Evolutionary conservation across 2,329 filamentous ascomycete genomes (phyloP), one percentile per base, ranked within the genome.

Genomic region (Cordyceps farinosa): DNA sequence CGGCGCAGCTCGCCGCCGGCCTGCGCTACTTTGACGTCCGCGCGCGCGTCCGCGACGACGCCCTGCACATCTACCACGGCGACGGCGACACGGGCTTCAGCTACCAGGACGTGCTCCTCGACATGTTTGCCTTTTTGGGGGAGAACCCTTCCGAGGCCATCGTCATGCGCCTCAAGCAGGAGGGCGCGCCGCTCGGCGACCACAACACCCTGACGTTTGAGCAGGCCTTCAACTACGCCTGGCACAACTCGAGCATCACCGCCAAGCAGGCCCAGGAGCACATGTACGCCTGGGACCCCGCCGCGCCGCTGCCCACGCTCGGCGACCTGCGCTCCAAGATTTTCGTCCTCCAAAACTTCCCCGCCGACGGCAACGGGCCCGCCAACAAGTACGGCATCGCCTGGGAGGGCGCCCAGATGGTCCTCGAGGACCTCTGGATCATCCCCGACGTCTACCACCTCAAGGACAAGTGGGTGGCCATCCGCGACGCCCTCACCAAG

Each of bases 21-120:
- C 67, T 83, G 70, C 77, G 80, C 36, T 80, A 83, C 75, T 72
- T 82, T 60, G 80, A 84, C 67, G 77, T 83, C 67, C 74, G 82
- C 57, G 76, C 78, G 56, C 72, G 80, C 55, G 67, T 82, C 65
- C 68, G 74, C 68, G 73, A 80, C 65, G 70, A 78, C 66, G 68
- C 74, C 36, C 75, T 84, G 62, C 74, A 75, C 52, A 78, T 84
- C 65, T 83, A 81, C 68, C 82, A 84, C 69, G 78, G 72, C 62
- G 68, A 72, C 62, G 75, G 74, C 44, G 76, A 75, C 68, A 83
- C 81, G 8, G 79, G 79, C 62, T 78, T 78, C 68, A 75, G 74
- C 61, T 77, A 79, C 61, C 70, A 72, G 34, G 73, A 79, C 51
- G 80, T 83, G 5, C 71, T 82, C 47, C 67, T 72, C 22, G 73